Conservation (phyloP, 805 yeast genomes). For the Wickerhamiella shivajii region DNA sequence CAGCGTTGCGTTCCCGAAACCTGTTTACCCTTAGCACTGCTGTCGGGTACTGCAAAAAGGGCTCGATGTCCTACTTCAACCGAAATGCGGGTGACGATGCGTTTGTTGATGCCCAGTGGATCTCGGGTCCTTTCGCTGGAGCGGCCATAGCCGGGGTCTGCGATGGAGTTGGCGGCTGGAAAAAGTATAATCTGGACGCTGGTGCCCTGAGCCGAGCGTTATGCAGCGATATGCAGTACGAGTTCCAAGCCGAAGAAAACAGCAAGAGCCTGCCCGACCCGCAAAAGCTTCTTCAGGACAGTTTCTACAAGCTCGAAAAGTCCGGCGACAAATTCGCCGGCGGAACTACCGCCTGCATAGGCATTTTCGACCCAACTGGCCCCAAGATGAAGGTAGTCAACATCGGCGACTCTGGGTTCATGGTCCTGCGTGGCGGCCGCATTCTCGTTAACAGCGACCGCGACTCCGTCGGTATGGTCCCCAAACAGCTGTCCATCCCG, state of each 20-base stretch:
- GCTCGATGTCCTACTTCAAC: conserved; percentile 14
- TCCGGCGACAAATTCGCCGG: conserved; percentile 68
- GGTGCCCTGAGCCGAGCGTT: conserved; percentile 74
- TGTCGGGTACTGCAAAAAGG: conserved; percentile 15
- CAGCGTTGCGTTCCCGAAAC: no score
- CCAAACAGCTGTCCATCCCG: conserved; percentile 75
- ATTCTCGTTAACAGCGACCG: conserved; percentile 27
- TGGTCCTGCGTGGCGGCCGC: conserved; percentile 54
- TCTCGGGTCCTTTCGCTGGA: conserved; percentile 13
- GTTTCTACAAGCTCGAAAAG: conserved; percentile 39
- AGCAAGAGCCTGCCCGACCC: conserved; percentile 24
- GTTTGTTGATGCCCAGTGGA: conserved; percentile 13
- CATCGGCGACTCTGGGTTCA: conserved; percentile 91
- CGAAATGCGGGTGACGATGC: conserved; percentile 17
- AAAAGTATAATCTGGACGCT: conserved; percentile 80
- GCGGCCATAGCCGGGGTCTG: conserved; percentile 28
- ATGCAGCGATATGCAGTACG: conserved; percentile 38
- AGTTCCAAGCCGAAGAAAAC: conserved; percentile 22
- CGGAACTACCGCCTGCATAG: conserved; percentile 86
- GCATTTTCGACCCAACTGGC: conserved; percentile 38
- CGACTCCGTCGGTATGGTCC: conserved; percentile 35
- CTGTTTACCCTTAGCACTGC: conserved; percentile 13
- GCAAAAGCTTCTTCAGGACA: conserved; percentile 35
- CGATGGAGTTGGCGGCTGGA: conserved; percentile 98
- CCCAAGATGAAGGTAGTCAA: conserved; percentile 53